Conservation (phyloP, 1,284 basidiomycete species). For the Cryptococcus sp. region DNA sequence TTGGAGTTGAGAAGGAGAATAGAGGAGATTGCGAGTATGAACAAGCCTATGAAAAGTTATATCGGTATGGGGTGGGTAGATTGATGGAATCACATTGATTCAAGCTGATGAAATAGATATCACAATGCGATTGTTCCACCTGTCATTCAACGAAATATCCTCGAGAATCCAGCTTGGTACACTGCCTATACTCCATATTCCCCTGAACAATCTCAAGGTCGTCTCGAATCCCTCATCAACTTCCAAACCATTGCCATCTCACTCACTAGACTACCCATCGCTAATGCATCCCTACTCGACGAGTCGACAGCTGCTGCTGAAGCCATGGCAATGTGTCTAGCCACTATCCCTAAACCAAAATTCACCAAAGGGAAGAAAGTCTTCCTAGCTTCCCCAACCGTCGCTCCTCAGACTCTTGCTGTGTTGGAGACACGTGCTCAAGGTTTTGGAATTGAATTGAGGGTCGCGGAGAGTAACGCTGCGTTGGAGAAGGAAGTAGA, state of each 20-base stretch:
- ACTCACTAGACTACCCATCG: slow-evolving; percentile 88
- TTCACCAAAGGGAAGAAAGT: slow-evolving; percentile 69
- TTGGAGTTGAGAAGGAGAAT: slow-evolving; percentile 75
- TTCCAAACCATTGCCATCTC: slow-evolving; percentile 97
- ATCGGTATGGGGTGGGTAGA: slow-evolving; percentile 79
- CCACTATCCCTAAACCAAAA: slow-evolving; percentile 40
- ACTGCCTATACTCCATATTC: slow-evolving; percentile 85
- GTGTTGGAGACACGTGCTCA: slow-evolving; percentile 82
- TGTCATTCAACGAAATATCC: slow-evolving; percentile 87
- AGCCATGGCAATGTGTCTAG: slow-evolving; percentile 54
- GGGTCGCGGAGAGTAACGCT: slow-evolving; percentile 52
- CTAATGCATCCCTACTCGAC: slow-evolving; percentile 87
- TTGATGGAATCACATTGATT: background rate
- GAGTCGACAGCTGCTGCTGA: slow-evolving; percentile 92
- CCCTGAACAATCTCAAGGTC: slow-evolving; percentile 54
- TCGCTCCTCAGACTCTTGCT: slow-evolving; percentile 78
- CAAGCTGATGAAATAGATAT: slow-evolving; percentile 52
- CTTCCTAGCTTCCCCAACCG: slow-evolving; percentile 76
- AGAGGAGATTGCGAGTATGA: slow-evolving; percentile 68
- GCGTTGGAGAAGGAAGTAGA: slow-evolving; percentile 55
- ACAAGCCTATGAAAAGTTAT: slow-evolving; percentile 82
- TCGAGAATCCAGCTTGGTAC: slow-evolving; percentile 98
- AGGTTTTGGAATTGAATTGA: slow-evolving; percentile 79
- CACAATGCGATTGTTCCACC: slow-evolving; percentile 89
- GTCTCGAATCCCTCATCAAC: slow-evolving; percentile 93